Base-by-base conservation (phyloP, 139 green algal genomes). In the Asterochloris sp. region DNA sequence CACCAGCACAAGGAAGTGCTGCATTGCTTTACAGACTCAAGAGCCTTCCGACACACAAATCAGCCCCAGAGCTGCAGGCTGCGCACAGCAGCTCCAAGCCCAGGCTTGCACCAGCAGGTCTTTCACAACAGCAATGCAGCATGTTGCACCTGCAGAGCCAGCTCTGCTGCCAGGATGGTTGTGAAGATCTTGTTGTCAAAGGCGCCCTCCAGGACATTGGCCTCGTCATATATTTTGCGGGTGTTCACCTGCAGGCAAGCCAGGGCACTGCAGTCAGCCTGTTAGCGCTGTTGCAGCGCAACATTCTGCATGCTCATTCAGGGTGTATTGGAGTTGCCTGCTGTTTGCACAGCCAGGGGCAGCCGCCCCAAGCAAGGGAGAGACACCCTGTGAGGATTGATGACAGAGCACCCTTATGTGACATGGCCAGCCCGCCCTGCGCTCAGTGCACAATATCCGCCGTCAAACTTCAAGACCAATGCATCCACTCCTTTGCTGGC, bases 181-280 rank as follows among this genome's bases (percentile, higher is more conserved):
- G 87, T 27, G 85, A 98, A 98, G 4, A 93, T 82, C 12, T 74
- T 80, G 75, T 94, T 91, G n/a, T 74, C 27, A 11, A 38, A 1
- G 1, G 97, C 69, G 13, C 93, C 94, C 60, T 91, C 84, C 62
- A 93, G 76, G 13, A 95, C 78, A 63, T 92, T 71, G 2, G 82
- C 54, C 87, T 93, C 89, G 78, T 96, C 94, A 26, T 89, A 83
- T 26, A 95, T 88, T 78, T 94, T 92, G 14, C 95, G 88, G 16
- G 90, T 90, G 86, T 97, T 98, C 74, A 98, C 81, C 87, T 95
- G 87, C 78, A 74, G 8, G 78, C 14, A 19, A 16, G 68, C 11
- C 62, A 47, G 62, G 24, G 64, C 66, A 66, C 21, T 60, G 21
- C 0, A 47, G 62, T 2, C 13, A 73, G 62, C 78, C 60, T 24